Evolutionary conservation across 495 filamentous ascomycete genomes (phyloP), one percentile per base, ranked within the genome.

Genomic region (Pyrenula massariospora): DNA sequence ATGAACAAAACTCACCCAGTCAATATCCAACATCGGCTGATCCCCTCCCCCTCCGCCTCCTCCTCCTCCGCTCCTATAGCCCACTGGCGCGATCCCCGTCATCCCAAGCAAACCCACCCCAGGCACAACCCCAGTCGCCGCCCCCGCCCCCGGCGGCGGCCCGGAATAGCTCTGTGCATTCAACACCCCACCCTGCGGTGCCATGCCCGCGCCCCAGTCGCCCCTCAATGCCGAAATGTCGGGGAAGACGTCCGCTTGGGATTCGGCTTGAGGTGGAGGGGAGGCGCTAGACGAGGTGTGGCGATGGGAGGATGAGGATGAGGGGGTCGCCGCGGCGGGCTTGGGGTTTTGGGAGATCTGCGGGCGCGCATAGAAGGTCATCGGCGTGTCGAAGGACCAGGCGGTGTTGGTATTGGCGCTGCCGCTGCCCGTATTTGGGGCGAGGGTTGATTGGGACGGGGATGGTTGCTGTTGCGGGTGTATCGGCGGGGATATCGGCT

Each of bases 1-100:
- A 11, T n/a, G n/a, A 10, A 52, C 5, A 24, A 52, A 15, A 59
- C 54, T 48, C 49, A 59, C 57, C 57, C 57, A 59, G 25, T 59
- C 57, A 24, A 59, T 59, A 52, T 59, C 57, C 20, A 57, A 19
- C 54, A 58, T 57, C 11, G 19, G 24, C 42, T 24, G 47, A 31
- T 23, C 54, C n/a, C 47, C 20, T 42, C 31, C 31, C 31, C 8
- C 31, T 8, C 5, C 5, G 15, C 5, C 15, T 15, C 31, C 31
- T 42, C 31, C 31, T 52, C 50, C 50, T 21, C 8, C 19, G 10
- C n/a, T 52, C 22, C 8, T 19, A 8, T 8, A 8, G 20, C 19
- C 50, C 19, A 11, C 11, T 24, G 8, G 50, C 5, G 8, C 20
- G 50, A 52, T 19, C 8, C 8, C 8, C 50, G 50, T 21, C 22